Base-by-base conservation (phyloP, 495 filamentous ascomycete genomes). In the Lasiosphaeria hispida region DNA sequence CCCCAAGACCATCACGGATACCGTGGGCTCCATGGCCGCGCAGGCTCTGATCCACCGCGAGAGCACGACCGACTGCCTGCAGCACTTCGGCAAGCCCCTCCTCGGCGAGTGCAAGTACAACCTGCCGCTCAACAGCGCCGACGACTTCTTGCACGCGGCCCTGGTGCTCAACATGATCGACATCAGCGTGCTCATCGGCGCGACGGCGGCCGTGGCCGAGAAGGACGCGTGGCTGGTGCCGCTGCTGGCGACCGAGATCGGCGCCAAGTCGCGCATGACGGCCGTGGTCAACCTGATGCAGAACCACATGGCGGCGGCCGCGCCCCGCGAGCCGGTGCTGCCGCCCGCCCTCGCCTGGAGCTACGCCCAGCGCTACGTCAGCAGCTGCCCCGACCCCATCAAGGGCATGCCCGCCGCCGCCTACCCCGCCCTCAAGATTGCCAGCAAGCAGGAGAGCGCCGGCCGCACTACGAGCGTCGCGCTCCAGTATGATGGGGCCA, bases 121-220 rank as follows among this genome's bases (percentile, higher is more conserved):
- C 33, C 50, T 65, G 10, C 36, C 52, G 9, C 44, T 42, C 9
- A 37, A 14, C 15, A 48, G 34, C 48, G 69, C 73, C 41, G 64
- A 72, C 59, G 58, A 53, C 18, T 75, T 69, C 61, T 59, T 73
- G 6, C 15, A 53, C 13, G 61, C 64, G n/a, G 61, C 59, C 10
- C 58, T 65, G 17, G 60, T 41, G n/a, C 59, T 74, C 15, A 62
- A 83, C 38, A 64, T 82, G 9, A 82, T 84, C 13, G 83, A 82
- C 62, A 85, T 79, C 58, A 77, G 78, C 50, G 78, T 80, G 9
- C 77, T 79, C 0, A 70, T 86, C 17, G 78, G 83, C 30, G 73
- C 76, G 10, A 78, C 85, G 70, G 70, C 76, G 1, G 67, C 71
- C 23, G 72, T 84, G 18, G 84, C 85, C 57, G 65, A 70, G 6